These are phyloP conservation scores for Plectranthus barbatus DNA, from an alignment of 257 asterid species.

Conservation along the genomic window DNA sequence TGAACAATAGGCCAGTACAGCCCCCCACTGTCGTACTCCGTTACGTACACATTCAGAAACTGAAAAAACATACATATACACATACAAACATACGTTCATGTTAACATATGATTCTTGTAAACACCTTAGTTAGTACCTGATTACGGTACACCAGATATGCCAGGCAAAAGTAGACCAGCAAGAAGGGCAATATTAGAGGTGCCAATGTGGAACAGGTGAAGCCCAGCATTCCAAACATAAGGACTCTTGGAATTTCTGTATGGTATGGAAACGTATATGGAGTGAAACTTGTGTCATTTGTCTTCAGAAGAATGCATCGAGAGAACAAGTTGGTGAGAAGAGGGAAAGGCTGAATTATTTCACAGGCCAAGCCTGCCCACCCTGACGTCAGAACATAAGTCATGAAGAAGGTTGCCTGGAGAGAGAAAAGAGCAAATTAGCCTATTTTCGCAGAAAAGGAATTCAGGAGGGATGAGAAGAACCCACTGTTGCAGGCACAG, in stretches of 20 bases:
- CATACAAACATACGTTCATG: constrained; percentile 14
- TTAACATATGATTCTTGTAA: no score
- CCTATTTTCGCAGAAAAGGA: background rate
- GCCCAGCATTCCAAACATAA: constrained; percentile 47
- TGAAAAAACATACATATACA: no score
- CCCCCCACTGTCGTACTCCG: constrained; percentile 82
- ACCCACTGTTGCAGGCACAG: constrained; percentile 88
- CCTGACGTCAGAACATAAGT: constrained; percentile 91
- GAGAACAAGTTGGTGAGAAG: constrained; percentile 57
- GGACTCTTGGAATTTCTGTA: constrained; percentile 87
- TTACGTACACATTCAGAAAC: constrained; percentile 76
- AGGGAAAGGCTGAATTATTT: constrained; percentile 76
- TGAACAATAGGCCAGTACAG: constrained; percentile 86
- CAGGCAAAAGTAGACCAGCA: constrained; percentile 78
- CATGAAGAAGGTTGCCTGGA: constrained; percentile 94
- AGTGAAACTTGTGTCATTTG: constrained; percentile 56
- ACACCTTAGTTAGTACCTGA: no score
- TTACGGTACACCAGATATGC: constrained; percentile 90
- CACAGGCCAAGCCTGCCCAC: constrained; percentile 91
- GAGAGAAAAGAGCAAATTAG: constrained; percentile 8
- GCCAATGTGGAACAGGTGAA: constrained; percentile 74
- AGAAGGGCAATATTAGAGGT: constrained; percentile 76
- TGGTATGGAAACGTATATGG: constrained; percentile 84
- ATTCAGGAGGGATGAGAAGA: background rate
- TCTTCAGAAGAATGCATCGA: constrained; percentile 50